Percentiles rank a stretch among this genome's conserved stretches.
These are phyloP conservation scores for Lactarius vividus DNA, from an alignment of 768 basidiomycete species.

Conservation along the genomic window DNA sequence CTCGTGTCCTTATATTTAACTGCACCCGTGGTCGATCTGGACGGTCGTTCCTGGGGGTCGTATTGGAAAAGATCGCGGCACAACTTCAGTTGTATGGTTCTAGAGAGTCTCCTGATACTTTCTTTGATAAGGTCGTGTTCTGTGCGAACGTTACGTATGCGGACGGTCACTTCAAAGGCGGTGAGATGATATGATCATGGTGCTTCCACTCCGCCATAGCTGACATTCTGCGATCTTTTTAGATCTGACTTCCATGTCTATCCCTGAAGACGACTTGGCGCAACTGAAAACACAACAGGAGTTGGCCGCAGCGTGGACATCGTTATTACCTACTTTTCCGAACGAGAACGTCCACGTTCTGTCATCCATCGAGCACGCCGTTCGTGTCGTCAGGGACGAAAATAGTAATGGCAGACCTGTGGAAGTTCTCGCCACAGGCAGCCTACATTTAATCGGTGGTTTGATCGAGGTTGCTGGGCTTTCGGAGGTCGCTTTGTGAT, in stretches of 20 bases:
- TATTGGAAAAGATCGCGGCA: slow-evolving; percentile 50
- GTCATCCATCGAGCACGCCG: slow-evolving; percentile 86
- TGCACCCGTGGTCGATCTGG: slow-evolving; percentile 91
- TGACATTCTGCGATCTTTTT: slow-evolving; percentile 23
- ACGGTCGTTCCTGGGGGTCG: slow-evolving; percentile 57
- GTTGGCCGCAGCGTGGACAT: slow-evolving; percentile 70
- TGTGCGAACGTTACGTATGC: slow-evolving; percentile 95
- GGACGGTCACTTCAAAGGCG: slow-evolving; percentile 87
- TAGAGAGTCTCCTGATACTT: slow-evolving; percentile 40
- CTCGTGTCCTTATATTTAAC: slow-evolving; percentile 84
- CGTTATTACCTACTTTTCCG: slow-evolving; percentile 60
- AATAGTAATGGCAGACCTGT: slow-evolving; percentile 32
- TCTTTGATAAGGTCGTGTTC: slow-evolving; percentile 89
- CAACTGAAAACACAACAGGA: slow-evolving; percentile 73
- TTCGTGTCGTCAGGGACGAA: slow-evolving; percentile 56
- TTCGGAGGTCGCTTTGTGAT: slow-evolving; percentile 60
- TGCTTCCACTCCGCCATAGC: neutral
- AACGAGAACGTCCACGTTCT: slow-evolving; percentile 67
- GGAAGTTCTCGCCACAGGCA: slow-evolving; percentile 86
- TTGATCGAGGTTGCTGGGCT: slow-evolving; percentile 88
- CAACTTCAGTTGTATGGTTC: slow-evolving; percentile 45
- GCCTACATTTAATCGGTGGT: slow-evolving; percentile 91
- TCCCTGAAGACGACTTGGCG: slow-evolving; percentile 58
- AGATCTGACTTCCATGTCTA: slow-evolving; percentile 79
- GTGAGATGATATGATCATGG: slow-evolving; percentile 42